Evolutionary conservation across 331 rosid species (phyloP).

Genomic region (Pyracantha coccinea): DNA sequence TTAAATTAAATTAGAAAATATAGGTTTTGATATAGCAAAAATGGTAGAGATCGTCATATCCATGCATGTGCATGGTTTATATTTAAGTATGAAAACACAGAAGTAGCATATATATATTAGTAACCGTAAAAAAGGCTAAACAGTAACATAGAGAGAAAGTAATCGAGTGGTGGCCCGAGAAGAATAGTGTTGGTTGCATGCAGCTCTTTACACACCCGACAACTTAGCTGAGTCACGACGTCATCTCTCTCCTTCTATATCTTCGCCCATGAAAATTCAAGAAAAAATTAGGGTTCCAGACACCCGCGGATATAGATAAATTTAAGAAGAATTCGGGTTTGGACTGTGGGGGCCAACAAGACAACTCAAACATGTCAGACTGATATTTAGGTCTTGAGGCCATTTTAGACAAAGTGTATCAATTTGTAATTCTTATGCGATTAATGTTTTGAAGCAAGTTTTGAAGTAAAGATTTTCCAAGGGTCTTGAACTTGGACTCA

Average conservation of each 20-base stretch:
- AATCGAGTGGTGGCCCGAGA: neutral
- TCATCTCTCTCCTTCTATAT: neutral
- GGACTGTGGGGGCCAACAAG: neutral
- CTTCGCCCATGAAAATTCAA: neutral
- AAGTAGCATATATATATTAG: neutral
- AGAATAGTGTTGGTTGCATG: neutral
- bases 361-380: too few relatives aligned
- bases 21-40: neutral
- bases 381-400: too few relatives aligned
- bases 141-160: neutral
- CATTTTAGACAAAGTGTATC: too few relatives aligned
- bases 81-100: neutral
- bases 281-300: neutral
- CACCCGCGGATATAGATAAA: neutral
- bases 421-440: too few relatives aligned
- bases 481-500: too few relatives aligned
- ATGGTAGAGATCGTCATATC: neutral
- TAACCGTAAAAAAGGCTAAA: too few relatives aligned
- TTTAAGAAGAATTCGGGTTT: neutral
- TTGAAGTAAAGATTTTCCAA: too few relatives aligned
- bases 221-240: constrained; percentile 10
- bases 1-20: too few relatives aligned
- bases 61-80: neutral
- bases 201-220: neutral
- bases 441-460: too few relatives aligned